Base-by-base conservation (phyloP, 2,329 filamentous ascomycete species). In the Hypomyces rosellus region DNA sequence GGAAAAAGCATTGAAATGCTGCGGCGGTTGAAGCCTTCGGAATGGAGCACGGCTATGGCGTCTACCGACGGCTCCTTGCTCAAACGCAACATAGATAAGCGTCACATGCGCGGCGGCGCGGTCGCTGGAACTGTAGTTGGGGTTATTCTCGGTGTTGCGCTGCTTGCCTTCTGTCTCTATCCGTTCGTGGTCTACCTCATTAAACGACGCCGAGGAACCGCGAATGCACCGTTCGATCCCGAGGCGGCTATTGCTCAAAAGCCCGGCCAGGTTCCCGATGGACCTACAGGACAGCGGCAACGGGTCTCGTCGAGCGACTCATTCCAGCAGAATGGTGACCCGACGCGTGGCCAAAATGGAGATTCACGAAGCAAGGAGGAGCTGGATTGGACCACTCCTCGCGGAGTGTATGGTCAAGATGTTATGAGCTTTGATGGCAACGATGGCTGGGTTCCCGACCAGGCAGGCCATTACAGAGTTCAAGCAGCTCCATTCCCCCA, bases 91-190 rank as follows among this genome's bases (percentile, higher is more conserved):
- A 13, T 30, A 39, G 49, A 53, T 33, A 65, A 59, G 53, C 63
- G 66, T 42, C 53, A 61, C 34, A 51, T 70, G 48, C 57, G 59
- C 47, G 56, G 67, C 54, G 69, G 68, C 38, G 63, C 63, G 44
- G 63, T 71, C 45, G 70, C 68, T 2, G 70, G 70, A 34, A 59
- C 69, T 46, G 63, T 66, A 22, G 59, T 72, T 40, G 70, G 70
- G 33, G 57, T 64, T 46, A 48, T 69, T 38, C 52, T 70, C 41
- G 68, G 59, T 39, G 55, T 63, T 41, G 59, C 55, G 13, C 61
- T 72, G 12, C 50, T 69, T 44, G 54, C 61, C 46, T 55, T 72
- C 34, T 72, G 70, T 47, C 62, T 70, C 37, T 72, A 72, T 48
- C 70, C 70, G 13, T 61, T 72, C 48, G 53, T 72, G 36, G 57